Percentiles rank a stretch among this genome's conserved stretches.
Evolutionary conservation across 805 yeast genomes (phyloP).

Genomic region (Saccharomycopsis fibuligera): DNA sequence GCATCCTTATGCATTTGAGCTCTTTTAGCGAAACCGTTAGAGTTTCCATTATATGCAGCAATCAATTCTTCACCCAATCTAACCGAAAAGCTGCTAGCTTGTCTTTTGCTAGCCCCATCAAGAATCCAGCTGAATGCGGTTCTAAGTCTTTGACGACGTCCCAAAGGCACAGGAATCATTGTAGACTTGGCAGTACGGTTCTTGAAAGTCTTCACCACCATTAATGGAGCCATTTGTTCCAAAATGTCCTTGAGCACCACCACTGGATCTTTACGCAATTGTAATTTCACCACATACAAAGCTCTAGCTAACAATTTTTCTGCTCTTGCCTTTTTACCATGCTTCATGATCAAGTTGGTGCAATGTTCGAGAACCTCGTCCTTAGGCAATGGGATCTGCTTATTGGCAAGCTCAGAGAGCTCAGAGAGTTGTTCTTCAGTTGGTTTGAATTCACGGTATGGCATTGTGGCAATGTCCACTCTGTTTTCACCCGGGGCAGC

Average conservation of each 20-base stretch:
- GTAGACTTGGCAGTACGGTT: conserved; percentile 83
- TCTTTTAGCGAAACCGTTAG: conserved; percentile 80
- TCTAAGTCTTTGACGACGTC: conserved; percentile 75
- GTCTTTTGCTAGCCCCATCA: conserved; percentile 76
- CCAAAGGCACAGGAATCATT: conserved; percentile 77
- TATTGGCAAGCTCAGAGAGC: conserved; percentile 40
- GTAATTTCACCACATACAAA: conserved; percentile 68
- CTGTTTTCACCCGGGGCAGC: conserved; percentile 35
- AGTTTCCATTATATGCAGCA: conserved; percentile 68
- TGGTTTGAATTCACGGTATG: conserved; percentile 42
- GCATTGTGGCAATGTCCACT: conserved; percentile 30
- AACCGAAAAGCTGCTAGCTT: conserved; percentile 75
- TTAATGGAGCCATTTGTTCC: conserved; percentile 79
- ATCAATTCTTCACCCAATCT: conserved; percentile 87
- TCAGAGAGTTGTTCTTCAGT: conserved; percentile 58
- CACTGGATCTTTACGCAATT: conserved; percentile 74
- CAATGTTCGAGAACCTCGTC: conserved; percentile 75
- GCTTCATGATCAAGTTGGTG: conserved; percentile 84
- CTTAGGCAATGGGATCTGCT: conserved; percentile 51
- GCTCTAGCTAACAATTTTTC: conserved; percentile 69
- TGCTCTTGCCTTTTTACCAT: conserved; percentile 82
- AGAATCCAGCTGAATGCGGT: conserved; percentile 87
- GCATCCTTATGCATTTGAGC: conserved; percentile 80
- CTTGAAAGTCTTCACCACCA: conserved; percentile 66
- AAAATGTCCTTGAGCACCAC: conserved; percentile 64